Base-by-base conservation (phyloP, 768 basidiomycete species). In the Gloeostereum incarnatum region DNA sequence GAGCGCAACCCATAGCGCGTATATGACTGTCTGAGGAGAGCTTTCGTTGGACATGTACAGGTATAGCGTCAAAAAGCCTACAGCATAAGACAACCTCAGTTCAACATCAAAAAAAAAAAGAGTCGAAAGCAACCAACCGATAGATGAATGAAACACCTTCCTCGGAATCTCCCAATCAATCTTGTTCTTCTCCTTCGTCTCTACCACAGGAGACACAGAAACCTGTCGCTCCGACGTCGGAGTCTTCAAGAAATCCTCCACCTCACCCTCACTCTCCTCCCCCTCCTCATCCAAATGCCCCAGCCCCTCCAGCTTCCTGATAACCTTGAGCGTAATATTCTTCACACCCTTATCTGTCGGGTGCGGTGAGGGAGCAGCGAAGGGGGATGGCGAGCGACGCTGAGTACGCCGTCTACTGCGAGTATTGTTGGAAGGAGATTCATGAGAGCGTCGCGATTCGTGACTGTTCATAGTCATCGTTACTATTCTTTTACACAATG, bases 121-220 rank as follows among this genome's bases (percentile, higher is more conserved):
- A 35, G 34, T 13, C 38, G 41, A 31, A 38, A 29, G 18, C 16
- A 37, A 68, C 79, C 21, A 27, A 88, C 90, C 91, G 43, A 94
- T 94, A 3, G 84, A 87, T 9, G 85, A 83, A 58, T 96, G 92
- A 31, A 96, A 56, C 7, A 75, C 59, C 58, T 96, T 96, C 46
- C 92, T 63, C 1, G 92, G 92, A 35, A 96, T 80, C 59, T 96
- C 92, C 80, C 83, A 91, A 59, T 92, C 84, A 21, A 86, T 67
- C 47, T 68, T 63, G 32, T 54, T 50, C 34, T 50, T 47, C 36
- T 48, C 43, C 17, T 14, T 18, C 16, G 20, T 16, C 32, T 20
- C 31, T 35, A 7, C 39, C 37, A 8, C 43, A 40, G n/a, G 34
- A 25, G 6, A 44, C 41, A 33, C 25, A 3, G 8, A 41, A 42